A percentile compares a stretch with the other conserved stretches of the same genome.
Conservation (phyloP, 768 basidiomycete genomes). For the Auricularia cornea region DNA sequence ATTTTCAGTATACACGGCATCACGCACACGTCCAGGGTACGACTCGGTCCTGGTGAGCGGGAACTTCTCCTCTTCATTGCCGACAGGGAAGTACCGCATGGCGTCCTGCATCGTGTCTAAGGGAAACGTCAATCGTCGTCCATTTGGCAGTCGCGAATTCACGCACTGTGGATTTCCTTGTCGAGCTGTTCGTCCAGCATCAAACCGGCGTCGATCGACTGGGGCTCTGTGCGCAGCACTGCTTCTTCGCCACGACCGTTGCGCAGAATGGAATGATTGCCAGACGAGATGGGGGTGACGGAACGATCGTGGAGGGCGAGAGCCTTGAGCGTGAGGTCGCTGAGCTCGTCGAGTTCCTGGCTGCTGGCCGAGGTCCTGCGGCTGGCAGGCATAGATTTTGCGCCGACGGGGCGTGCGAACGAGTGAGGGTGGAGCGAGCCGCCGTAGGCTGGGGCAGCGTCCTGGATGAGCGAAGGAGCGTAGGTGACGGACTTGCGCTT, state of each 20-base stretch:
- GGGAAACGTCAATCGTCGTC: conserved; percentile 1
- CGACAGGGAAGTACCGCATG: conserved; percentile 74
- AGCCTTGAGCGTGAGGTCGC: conserved; percentile 59
- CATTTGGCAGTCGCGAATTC: conserved; percentile 9
- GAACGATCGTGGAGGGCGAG: conserved; percentile 33
- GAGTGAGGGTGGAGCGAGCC: conserved; percentile 34
- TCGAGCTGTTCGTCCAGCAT: conserved; percentile 91
- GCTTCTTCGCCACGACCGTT: conserved; percentile 30
- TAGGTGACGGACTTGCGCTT: conserved; percentile 86
- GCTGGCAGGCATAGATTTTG: conserved; percentile 90
- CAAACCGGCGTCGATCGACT: conserved; percentile 54
- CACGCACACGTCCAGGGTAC: conserved; percentile 34
- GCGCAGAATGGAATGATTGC: conserved; percentile 45
- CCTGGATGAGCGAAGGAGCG: conserved; percentile 63
- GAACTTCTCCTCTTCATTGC: conserved; percentile 82
- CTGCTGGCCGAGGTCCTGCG: conserved; percentile 83
- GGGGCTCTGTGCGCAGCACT: conserved; percentile 40
- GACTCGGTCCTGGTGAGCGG: conserved; percentile 32
- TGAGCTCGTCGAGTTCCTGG: conserved; percentile 69
- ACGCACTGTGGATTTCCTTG: conserved; percentile 88
- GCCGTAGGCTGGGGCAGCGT: conserved; percentile 39
- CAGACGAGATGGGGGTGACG: conserved; percentile 39
- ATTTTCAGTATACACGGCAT: background rate
- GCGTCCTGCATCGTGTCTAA: conserved; percentile 45
- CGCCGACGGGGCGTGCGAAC: conserved; percentile 55